Evolutionary conservation across 306 rosid species (phyloP), one percentile per base, ranked within the genome.

Genomic region (Medicago lupulina): DNA sequence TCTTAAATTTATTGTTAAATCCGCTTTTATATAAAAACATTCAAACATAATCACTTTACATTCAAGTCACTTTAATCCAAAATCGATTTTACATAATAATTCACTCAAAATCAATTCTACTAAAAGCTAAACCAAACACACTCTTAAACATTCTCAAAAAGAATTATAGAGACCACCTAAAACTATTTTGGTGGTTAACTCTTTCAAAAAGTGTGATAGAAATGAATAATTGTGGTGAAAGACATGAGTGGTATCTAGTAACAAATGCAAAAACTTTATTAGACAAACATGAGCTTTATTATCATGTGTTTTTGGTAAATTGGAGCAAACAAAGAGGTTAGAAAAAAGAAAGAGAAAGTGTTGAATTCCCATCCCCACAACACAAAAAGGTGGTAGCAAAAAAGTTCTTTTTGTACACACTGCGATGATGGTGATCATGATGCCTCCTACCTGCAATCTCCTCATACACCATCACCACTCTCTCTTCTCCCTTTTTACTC

Each of bases 401-500:
- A 91, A 89, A 88, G 97, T 82, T 91, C 89, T 89, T 91, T 93
- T 93, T 93, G 96, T 89, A 93, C 96, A 83, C 87, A 85, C 87
- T 81, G 96, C 87, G 87, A 88, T 93, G 92, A 91, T 91, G 93
- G 86, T 77, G 88, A 86, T 89, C 96, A 89, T 91, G 95, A 91
- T 91, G 91, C 67, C 19, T 61, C 67, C 2, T 61, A 3, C 92
- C 88, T 91, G 87, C 85, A 88, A 86, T 93, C 91, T 80, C n/a
- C n/a, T n/a, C 89, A 79, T 80, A 78, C 89, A 81, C 85, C 76
- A 51, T 46, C 79, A 65, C 47, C 71, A 44, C 76, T 67, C 57
- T 64, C 67, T 58, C 34, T 64, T 44, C 73, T 70, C 46, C 13
- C 71, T 15, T 55, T 63, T 7, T 9, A 25, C 19, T 65, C 87